phyloP scores from a whole-genome alignment of 345 rosid species.

The Raphanus sativus region DNA sequence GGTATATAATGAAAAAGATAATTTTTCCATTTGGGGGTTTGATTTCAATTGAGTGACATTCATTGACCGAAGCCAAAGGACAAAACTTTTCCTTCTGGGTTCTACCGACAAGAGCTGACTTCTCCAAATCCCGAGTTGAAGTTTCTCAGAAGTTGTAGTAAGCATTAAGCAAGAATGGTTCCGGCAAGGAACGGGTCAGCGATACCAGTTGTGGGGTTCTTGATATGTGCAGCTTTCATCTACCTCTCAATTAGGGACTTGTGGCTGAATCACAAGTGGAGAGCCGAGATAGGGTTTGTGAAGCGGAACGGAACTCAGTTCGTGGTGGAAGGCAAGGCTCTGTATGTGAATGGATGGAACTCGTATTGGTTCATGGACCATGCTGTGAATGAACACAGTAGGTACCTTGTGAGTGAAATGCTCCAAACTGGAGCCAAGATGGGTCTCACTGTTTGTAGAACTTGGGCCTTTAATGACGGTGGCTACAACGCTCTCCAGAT shows the following conservation, averaged over 20 bases:
- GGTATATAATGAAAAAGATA: slow-evolving; percentile 8
- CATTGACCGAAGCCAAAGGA: background rate
- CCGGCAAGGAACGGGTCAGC: slow-evolving; percentile 48
- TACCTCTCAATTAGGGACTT: slow-evolving; percentile 63
- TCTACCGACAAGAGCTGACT: slow-evolving; percentile 15
- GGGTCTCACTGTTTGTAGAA: slow-evolving; percentile 85
- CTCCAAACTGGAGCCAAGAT: slow-evolving; percentile 66
- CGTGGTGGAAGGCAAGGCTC: slow-evolving; percentile 51
- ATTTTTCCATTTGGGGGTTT: slow-evolving; percentile 20
- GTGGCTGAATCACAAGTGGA: slow-evolving; percentile 35
- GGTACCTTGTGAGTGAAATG: slow-evolving; percentile 55
- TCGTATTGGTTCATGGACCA: slow-evolving; percentile 90
- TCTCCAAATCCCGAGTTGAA: background rate
- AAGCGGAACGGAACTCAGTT: slow-evolving; percentile 66
- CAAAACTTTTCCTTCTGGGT: slow-evolving; percentile 11
- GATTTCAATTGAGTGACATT: background rate
- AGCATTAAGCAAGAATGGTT: slow-evolving; percentile 22
- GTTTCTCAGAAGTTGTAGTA: background rate
- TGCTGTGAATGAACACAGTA: slow-evolving; percentile 59
- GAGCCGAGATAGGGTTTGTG: slow-evolving; percentile 56
- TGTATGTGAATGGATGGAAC: slow-evolving; percentile 82
- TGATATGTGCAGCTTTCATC: slow-evolving; percentile 63
- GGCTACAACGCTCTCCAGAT: slow-evolving; percentile 80
- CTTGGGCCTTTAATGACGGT: slow-evolving; percentile 94
- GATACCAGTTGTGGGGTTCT: slow-evolving; percentile 61